Conservation (phyloP, 345 rosid genomes). For the Kandelia obovata region DNA sequence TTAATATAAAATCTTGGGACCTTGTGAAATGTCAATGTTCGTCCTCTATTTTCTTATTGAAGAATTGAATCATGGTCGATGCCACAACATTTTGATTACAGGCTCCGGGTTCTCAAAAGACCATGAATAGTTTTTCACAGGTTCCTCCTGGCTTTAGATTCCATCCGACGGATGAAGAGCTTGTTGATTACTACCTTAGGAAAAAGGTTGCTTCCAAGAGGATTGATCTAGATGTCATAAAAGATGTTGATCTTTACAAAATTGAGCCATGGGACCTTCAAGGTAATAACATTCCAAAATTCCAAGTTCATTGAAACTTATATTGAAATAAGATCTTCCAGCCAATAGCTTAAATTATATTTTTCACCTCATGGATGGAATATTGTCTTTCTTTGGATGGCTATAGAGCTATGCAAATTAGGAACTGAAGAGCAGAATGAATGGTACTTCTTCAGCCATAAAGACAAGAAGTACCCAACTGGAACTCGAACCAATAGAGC, state of each 20-base stretch:
- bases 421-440: constrained; percentile 90
- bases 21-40: too few relatives aligned
- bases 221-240: constrained; percentile 29
- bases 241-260: constrained; percentile 29
- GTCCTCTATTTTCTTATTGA: not conserved
- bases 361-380: not conserved
- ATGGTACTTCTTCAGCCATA: constrained; percentile 99
- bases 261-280: constrained; percentile 33
- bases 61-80: not conserved
- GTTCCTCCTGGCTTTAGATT: constrained; percentile 30
- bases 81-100: not conserved
- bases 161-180: constrained; percentile 30
- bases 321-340: too few relatives aligned
- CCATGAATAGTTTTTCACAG: constrained; percentile 21
- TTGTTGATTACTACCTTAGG: constrained; percentile 29
- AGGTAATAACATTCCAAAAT: constrained; percentile 11
- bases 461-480: constrained; percentile 96
- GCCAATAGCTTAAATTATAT: too few relatives aligned
- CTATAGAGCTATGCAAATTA: constrained; percentile 65
- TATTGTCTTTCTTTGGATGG: not conserved
- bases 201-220: constrained; percentile 25
- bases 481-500: constrained; percentile 98
- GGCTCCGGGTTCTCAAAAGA: constrained; percentile 3
- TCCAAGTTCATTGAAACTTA: too few relatives aligned
- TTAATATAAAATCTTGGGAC: too few relatives aligned